These are phyloP conservation scores for Linnemannia hyalina DNA, from an alignment of 192 early-diverging fungal species.

Conservation along the genomic window DNA sequence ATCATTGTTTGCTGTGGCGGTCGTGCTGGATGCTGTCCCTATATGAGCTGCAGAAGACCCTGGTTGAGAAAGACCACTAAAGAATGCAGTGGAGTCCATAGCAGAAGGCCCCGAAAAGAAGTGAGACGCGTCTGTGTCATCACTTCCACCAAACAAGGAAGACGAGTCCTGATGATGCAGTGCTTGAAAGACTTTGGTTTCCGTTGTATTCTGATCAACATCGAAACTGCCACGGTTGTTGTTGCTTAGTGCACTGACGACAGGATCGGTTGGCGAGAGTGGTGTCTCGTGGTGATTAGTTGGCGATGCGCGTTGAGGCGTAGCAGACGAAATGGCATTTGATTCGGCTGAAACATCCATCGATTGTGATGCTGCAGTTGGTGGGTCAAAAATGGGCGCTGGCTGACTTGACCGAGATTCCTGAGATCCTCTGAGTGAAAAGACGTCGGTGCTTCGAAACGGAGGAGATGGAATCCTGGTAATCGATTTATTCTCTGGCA, in stretches of 20 bases:
- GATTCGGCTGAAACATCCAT: not conserved
- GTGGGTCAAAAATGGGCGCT: not conserved
- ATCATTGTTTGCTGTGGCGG: not conserved
- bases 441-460: not conserved
- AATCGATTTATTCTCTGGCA: not conserved
- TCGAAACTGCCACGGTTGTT: not conserved
- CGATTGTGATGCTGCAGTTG: not conserved
- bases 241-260: not conserved
- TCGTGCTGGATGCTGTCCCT: not conserved
- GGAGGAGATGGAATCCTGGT: not conserved
- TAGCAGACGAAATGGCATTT: not conserved
- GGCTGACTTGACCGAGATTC: not conserved
- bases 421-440: not conserved
- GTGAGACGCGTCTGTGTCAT: constrained; percentile 18
- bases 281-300: not conserved
- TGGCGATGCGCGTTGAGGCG: not conserved
- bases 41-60: not conserved
- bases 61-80: constrained; percentile 1
- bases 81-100: constrained; percentile 10
- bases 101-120: not conserved
- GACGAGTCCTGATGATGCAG: not conserved
- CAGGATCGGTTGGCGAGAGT: not conserved
- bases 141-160: not conserved
- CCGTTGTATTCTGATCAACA: not conserved
- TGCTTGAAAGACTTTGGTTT: not conserved